These are phyloP conservation scores for Periconia sp. DNA, from an alignment of 2,329 filamentous ascomycete species.

Conservation along the genomic window DNA sequence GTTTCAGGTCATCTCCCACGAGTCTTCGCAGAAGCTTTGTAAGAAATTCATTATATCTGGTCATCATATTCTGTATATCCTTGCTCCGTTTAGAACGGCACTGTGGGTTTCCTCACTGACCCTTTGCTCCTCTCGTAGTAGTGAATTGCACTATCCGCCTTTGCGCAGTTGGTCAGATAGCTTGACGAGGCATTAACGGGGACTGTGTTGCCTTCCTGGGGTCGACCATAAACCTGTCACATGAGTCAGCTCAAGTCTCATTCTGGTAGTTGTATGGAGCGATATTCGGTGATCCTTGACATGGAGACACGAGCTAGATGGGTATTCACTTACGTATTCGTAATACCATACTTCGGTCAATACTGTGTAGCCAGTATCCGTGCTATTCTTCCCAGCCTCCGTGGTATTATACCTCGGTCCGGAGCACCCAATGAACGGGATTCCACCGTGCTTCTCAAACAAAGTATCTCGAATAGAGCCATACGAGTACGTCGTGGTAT, in stretches of 20 bases:
- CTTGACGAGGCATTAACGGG: constrained; percentile 57
- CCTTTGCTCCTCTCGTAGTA: constrained; percentile 61
- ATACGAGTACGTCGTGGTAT: constrained; percentile 63
- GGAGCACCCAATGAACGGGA: constrained; percentile 67
- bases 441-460: constrained; percentile 56
- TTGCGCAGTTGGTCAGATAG: constrained; percentile 61
- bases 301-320: background rate
- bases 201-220: constrained; percentile 59
- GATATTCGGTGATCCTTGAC: background rate
- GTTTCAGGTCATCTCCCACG: no score
- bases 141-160: constrained; percentile 57
- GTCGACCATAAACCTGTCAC: constrained; percentile 53
- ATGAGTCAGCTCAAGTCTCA: constrained; percentile 4
- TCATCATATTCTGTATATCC: no score
- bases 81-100: constrained; percentile 33
- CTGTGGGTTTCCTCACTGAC: constrained; percentile 36
- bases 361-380: constrained; percentile 63
- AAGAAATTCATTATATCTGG: constrained; percentile 2
- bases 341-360: constrained; percentile 72
- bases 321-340: constrained; percentile 54
- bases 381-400: constrained; percentile 59
- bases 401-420: constrained; percentile 68
- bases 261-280: background rate
- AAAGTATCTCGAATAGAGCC: constrained; percentile 60
- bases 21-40: no score